Percentiles rank a stretch among this genome's conserved stretches.
These are phyloP conservation scores for Pleurotus sapidus DNA, from an alignment of 768 basidiomycete genomes.

Conservation along the genomic window DNA sequence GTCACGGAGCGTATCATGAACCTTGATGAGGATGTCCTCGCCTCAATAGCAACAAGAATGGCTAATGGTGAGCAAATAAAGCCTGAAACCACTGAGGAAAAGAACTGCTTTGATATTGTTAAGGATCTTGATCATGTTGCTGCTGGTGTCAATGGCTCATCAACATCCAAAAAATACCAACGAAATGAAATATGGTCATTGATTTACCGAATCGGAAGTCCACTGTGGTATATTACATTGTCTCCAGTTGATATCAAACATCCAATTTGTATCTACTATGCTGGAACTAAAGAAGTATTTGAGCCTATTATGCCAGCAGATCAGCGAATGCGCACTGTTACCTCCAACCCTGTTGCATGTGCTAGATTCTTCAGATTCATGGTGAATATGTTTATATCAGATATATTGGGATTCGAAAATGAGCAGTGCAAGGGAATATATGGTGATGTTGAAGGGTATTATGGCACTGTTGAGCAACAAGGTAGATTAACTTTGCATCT, in stretches of 20 bases:
- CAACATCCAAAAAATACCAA: not conserved
- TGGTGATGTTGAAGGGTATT: conserved; percentile 20
- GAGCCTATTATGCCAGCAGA: conserved; percentile 10
- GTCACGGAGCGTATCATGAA: conserved; percentile 18
- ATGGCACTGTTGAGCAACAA: conserved; percentile 31
- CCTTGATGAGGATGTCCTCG: conserved; percentile 19
- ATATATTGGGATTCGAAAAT: conserved; percentile 16
- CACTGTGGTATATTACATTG: conserved; percentile 10
- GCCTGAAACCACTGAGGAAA: conserved; percentile 27
- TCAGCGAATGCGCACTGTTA: conserved; percentile 12
- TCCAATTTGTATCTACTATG: conserved; percentile 19
- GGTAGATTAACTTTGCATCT: conserved; percentile 26
- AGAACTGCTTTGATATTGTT: conserved; percentile 29
- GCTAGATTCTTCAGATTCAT: conserved; percentile 31
- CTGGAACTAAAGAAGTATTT: conserved; percentile 10
- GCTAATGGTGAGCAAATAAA: conserved; percentile 19
- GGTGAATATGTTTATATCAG: conserved; percentile 20
- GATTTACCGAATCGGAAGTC: conserved; percentile 19
- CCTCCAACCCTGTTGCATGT: conserved; percentile 26
- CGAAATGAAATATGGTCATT: conserved; percentile 10
- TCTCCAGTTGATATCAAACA: not conserved
- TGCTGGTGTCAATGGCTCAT: conserved; percentile 25
- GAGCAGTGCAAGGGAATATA: conserved; percentile 13
- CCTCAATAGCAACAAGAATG: conserved; percentile 17
- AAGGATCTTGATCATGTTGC: conserved; percentile 31